phyloP scores from a whole-genome alignment of 306 rosid species.

The Glycyrrhiza uralensis region DNA sequence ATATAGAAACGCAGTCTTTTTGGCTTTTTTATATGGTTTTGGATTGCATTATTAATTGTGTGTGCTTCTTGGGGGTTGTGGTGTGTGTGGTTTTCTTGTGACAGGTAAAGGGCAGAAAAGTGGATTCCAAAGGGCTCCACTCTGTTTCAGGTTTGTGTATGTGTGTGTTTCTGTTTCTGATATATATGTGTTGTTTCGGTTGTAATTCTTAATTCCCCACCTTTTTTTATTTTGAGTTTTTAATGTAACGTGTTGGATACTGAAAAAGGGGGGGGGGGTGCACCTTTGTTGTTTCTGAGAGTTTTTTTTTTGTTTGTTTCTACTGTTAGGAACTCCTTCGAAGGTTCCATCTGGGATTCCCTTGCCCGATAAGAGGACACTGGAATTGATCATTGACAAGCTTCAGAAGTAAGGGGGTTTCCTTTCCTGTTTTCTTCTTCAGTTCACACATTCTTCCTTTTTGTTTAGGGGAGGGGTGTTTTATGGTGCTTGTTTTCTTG shows the following conservation, averaged over 20 bases:
- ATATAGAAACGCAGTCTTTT: conserved; percentile 30
- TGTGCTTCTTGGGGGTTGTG: conserved; percentile 40
- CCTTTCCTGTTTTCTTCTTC: background rate
- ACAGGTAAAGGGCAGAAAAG: conserved; percentile 78
- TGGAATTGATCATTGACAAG: conserved; percentile 93
- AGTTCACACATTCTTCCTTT: background rate
- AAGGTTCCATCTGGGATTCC: conserved; percentile 51
- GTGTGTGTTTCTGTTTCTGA: background rate
- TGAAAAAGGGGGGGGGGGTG: background rate
- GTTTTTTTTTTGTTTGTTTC: conserved; percentile 18
- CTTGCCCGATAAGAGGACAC: conserved; percentile 77
- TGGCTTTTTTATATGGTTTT: conserved; percentile 26
- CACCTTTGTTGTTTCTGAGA: conserved; percentile 2
- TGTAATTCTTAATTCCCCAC: conserved; percentile 14
- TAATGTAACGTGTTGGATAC: background rate
- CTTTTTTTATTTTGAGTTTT: background rate
- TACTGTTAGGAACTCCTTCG: conserved; percentile 63
- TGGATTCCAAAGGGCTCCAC: conserved; percentile 73
- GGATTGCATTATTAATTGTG: conserved; percentile 33
- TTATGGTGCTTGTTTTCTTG: conserved; percentile 10
- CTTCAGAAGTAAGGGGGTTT: conserved; percentile 76
- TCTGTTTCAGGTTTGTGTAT: conserved; percentile 68
- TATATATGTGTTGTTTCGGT: conserved; percentile 17
- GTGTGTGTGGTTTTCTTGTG: conserved; percentile 34
- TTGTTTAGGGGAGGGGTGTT: background rate